A percentile compares a stretch with the other conserved stretches of the same genome.
Conservation (phyloP, 495 filamentous ascomycete species). For the Pseudomonodictys pantanalensis region DNA sequence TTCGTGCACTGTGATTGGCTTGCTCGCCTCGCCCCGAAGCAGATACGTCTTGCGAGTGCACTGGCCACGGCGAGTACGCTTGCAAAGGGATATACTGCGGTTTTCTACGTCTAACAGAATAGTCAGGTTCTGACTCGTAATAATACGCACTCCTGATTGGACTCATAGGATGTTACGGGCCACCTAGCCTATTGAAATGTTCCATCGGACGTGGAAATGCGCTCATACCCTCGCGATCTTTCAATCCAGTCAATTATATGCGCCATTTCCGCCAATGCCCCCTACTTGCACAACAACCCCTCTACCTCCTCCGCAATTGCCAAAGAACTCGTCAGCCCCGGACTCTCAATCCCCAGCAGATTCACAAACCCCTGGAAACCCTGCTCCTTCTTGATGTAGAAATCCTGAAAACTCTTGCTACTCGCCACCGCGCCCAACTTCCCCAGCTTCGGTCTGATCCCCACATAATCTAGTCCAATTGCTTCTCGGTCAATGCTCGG, state of each 20-base stretch:
- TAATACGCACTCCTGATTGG: too few relatives aligned
- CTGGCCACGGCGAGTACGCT: too few relatives aligned
- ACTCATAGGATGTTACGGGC: too few relatives aligned
- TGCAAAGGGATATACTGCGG: too few relatives aligned
- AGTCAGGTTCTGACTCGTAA: too few relatives aligned
- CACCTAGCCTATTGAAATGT: too few relatives aligned
- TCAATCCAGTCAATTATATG: too few relatives aligned
- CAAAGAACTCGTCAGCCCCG: slow-evolving; percentile 83
- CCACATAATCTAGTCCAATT: slow-evolving; percentile 81
- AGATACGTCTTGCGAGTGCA: too few relatives aligned
- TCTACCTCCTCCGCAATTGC: slow-evolving; percentile 85
- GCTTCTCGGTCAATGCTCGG: slow-evolving; percentile 64
- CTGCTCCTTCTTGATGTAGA: slow-evolving; percentile 76
- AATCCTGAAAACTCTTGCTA: slow-evolving; percentile 72
- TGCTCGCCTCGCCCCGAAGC: not conserved
- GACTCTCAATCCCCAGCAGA: slow-evolving; percentile 90
- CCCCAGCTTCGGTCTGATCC: slow-evolving; percentile 83
- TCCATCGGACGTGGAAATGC: too few relatives aligned
- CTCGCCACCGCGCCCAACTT: slow-evolving; percentile 54
- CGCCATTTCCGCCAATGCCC: too few relatives aligned
- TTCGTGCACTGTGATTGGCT: not conserved
- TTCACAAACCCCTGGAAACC: slow-evolving; percentile 88
- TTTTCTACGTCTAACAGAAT: too few relatives aligned
- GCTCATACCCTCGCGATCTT: too few relatives aligned
- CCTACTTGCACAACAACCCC: slow-evolving; percentile 61